These are phyloP conservation scores for Picochlorum sp. DNA, from an alignment of 139 green algal species.

Conservation along the genomic window DNA sequence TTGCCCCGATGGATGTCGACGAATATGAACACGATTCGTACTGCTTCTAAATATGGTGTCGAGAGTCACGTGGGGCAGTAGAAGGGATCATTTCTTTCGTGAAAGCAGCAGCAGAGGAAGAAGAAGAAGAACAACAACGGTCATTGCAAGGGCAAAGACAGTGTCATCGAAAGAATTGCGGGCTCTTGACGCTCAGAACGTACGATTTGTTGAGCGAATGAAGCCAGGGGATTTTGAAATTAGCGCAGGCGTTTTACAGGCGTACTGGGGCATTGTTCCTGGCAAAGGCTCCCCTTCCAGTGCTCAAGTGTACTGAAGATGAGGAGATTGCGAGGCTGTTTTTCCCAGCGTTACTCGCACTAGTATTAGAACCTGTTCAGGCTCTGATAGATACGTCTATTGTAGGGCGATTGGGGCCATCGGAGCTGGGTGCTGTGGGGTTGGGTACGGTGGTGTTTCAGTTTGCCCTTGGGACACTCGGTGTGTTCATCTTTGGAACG, in stretches of 20 bases:
- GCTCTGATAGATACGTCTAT: conserved; percentile 11
- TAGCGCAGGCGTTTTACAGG: conserved; percentile 5
- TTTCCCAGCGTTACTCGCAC: conserved; percentile 15
- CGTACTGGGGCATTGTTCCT: conserved; percentile 8
- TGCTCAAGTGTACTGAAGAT: conserved; percentile 2
- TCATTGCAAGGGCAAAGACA: neutral
- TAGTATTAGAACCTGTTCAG: conserved; percentile 28
- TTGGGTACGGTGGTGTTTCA: conserved; percentile 32
- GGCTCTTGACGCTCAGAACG: neutral
- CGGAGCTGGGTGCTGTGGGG: conserved; percentile 21
- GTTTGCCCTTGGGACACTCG: conserved; percentile 25
- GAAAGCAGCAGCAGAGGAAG: no score
- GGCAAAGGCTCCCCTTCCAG: neutral
- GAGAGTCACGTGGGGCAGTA: no score
- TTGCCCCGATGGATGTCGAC: no score
- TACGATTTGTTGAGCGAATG: neutral
- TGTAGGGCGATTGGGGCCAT: conserved; percentile 19
- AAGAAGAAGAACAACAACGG: neutral
- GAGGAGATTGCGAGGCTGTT: conserved; percentile 19
- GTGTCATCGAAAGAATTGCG: neutral
- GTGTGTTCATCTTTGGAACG: conserved; percentile 23
- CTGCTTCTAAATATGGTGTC: no score
- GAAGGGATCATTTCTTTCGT: no score
- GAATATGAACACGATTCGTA: no score
- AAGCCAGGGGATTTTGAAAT: conserved; percentile 1